These are phyloP conservation scores for Suillus discolor DNA, from an alignment of 768 basidiomycete species.

Conservation along the genomic window DNA sequence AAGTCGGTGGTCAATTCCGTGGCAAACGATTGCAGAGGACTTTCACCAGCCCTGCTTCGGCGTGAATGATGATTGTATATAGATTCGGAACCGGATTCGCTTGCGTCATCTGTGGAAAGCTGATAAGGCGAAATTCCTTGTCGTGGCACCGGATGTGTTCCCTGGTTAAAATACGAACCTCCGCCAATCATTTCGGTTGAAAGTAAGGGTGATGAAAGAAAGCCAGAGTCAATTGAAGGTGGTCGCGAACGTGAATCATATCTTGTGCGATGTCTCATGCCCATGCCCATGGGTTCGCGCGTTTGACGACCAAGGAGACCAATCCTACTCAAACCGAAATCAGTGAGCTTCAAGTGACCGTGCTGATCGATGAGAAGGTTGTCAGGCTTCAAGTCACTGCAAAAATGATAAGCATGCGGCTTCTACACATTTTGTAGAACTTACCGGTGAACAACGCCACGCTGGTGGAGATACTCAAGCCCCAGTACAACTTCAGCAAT, in stretches of 20 bases:
- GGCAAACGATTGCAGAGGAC: conserved; percentile 85
- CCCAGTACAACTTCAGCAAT: conserved; percentile 96
- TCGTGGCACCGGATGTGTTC: conserved; percentile 60
- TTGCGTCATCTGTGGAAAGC: conserved; percentile 74
- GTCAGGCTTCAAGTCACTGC: conserved; percentile 95
- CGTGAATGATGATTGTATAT: conserved; percentile 66
- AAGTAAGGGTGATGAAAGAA: conserved; percentile 76
- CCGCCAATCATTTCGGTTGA: conserved; percentile 54
- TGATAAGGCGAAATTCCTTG: conserved; percentile 67
- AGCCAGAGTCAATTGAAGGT: conserved; percentile 78
- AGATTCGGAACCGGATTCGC: conserved; percentile 84
- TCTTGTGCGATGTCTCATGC: conserved; percentile 54
- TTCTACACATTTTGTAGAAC: conserved; percentile 21
- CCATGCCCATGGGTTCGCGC: conserved; percentile 54
- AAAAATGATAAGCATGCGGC: conserved; percentile 3
- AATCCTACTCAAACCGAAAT: conserved; percentile 95
- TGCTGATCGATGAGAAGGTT: conserved; percentile 96
- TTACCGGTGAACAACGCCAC: conserved; percentile 95
- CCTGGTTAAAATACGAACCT: conserved; percentile 82
- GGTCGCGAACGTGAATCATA: conserved; percentile 75
- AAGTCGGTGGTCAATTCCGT: conserved; percentile 83
- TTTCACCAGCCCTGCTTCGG: conserved; percentile 60
- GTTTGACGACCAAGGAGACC: conserved; percentile 98
- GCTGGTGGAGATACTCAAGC: conserved; percentile 93
- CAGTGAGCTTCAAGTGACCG: conserved; percentile 96